phyloP scores from a whole-genome alignment of 1,139 yeast genomes.

The Geotrichum reessii region DNA sequence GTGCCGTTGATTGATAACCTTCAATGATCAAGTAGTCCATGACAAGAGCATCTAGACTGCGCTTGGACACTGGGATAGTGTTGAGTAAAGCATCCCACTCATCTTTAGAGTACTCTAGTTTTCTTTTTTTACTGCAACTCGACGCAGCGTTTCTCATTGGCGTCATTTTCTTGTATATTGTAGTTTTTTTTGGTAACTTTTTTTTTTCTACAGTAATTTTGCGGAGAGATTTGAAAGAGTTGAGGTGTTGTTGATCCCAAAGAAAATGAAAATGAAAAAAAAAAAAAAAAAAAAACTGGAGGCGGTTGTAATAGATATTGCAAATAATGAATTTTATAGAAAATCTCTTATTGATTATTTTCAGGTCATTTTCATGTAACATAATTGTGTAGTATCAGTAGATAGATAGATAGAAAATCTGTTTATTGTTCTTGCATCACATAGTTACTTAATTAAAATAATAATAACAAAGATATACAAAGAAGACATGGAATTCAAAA shows the following conservation, averaged over 20 bases:
- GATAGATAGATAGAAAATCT: too few relatives aligned
- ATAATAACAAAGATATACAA: too few relatives aligned
- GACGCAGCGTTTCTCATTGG: neutral
- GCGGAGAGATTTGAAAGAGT: neutral
- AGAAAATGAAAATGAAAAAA: neutral
- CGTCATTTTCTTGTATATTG: neutral
- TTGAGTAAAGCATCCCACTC: conserved; percentile 29
- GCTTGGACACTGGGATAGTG: conserved; percentile 26
- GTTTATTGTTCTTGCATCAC: too few relatives aligned
- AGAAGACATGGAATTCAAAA: too few relatives aligned
- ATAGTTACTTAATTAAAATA: too few relatives aligned
- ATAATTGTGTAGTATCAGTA: too few relatives aligned
- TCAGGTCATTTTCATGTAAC: too few relatives aligned
- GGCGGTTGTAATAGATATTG: neutral
- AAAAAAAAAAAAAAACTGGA: neutral
- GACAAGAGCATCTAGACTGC: conserved; percentile 34
- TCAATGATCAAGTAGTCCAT: conserved; percentile 39
- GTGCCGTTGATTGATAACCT: conserved; percentile 39
- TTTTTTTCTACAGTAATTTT: too few relatives aligned
- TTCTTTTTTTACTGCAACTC: conserved; percentile 1
- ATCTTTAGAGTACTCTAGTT: conserved; percentile 22
- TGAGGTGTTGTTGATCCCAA: neutral
- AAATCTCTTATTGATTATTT: too few relatives aligned
- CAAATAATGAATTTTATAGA: neutral
- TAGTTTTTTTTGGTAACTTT: too few relatives aligned